phyloP scores from a whole-genome alignment of 1,284 basidiomycete species.

The Marasmius oreades region DNA sequence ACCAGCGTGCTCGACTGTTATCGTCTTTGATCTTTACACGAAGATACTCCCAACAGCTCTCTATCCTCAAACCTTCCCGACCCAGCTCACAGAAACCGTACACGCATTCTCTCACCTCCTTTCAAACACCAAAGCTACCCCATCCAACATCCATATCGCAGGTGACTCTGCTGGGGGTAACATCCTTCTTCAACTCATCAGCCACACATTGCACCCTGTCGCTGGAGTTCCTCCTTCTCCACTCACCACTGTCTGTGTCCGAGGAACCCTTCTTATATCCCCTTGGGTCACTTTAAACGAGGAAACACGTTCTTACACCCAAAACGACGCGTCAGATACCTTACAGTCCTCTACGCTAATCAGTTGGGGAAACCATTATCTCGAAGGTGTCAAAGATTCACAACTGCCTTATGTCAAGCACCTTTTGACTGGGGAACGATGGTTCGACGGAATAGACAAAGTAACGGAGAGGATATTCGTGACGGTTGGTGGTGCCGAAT shows the following conservation, averaged over 20 bases:
- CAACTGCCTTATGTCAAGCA: constrained; percentile 7
- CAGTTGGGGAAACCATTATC: neutral
- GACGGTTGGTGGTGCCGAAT: constrained; percentile 10
- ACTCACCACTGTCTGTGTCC: constrained; percentile 17
- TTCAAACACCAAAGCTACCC: constrained; percentile 28
- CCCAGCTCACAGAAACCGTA: constrained; percentile 32
- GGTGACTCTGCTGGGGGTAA: constrained; percentile 49
- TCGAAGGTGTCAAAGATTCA: constrained; percentile 12
- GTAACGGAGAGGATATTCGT: constrained; percentile 10
- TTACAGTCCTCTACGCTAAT: neutral
- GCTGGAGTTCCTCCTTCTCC: constrained; percentile 5
- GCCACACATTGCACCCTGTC: constrained; percentile 27
- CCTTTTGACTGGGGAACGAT: neutral
- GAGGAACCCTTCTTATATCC: constrained; percentile 20
- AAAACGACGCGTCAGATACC: constrained; percentile 8
- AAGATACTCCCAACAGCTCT: no score
- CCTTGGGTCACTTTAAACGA: constrained; percentile 11
- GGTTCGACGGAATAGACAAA: constrained; percentile 9
- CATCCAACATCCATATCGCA: constrained; percentile 45
- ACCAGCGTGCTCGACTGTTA: no score
- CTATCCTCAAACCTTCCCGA: constrained; percentile 29
- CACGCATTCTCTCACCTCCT: constrained; percentile 32
- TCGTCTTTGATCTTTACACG: no score
- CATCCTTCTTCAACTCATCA: constrained; percentile 41
- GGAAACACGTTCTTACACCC: neutral